Evolutionary conservation across 1,139 yeast species (phyloP).

Genomic region (Hanseniaspora uvarum): DNA sequence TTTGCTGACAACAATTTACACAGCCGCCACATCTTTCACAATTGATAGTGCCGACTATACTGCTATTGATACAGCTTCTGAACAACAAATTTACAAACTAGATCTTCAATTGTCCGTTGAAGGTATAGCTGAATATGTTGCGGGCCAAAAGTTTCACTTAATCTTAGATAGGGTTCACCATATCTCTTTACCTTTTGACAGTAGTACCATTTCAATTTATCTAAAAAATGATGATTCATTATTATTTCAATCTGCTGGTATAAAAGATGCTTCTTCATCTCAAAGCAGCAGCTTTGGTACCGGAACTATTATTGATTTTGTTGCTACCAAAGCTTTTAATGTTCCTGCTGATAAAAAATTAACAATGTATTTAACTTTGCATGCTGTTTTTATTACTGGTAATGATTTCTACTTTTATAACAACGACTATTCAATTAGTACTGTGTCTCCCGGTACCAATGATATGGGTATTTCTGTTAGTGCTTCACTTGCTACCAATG

Average conservation of each 20-base stretch:
- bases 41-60: conserved; percentile 5
- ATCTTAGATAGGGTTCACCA: conserved; percentile 10
- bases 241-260: conserved; percentile 3
- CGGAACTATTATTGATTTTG: conserved; percentile 8
- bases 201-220: conserved; percentile 4
- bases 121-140: conserved; percentile 1
- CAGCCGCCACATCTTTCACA: conserved; percentile 5
- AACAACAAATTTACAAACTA: background rate
- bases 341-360: conserved; percentile 9
- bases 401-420: conserved; percentile 12
- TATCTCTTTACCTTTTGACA: conserved; percentile 9
- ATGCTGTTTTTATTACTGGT: conserved; percentile 12
- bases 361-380: conserved; percentile 4
- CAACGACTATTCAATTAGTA: background rate
- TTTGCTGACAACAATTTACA: background rate
- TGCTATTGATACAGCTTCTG: background rate
- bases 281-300: conserved; percentile 8
- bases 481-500: conserved; percentile 14
- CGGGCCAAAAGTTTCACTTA: background rate
- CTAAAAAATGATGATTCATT: conserved; percentile 8
- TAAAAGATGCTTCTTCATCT: background rate
- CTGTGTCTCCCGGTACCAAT: conserved; percentile 12
- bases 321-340: conserved; percentile 7
- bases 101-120: conserved; percentile 4
- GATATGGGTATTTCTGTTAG: conserved; percentile 6